Evolutionary conservation across 805 yeast species (phyloP).

Genomic region (Candida golubevii): DNA sequence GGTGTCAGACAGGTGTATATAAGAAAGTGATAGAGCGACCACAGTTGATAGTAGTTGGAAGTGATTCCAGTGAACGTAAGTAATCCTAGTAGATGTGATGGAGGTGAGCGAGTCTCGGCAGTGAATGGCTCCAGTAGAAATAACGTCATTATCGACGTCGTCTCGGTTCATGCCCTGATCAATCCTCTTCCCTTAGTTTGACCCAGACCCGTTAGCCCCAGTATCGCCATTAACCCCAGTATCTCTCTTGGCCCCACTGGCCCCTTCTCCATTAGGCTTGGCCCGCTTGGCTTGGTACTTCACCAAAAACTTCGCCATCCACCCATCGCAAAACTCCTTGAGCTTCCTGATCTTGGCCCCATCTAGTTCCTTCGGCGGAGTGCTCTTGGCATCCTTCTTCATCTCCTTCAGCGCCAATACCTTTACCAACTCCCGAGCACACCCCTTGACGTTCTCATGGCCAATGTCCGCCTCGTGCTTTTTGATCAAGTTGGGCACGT

Average conservation of each 20-base stretch:
- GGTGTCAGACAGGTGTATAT: not conserved
- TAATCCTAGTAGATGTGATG: too few species aligned
- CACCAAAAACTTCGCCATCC: conserved; percentile 61
- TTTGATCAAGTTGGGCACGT: conserved; percentile 75
- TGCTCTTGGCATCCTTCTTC: conserved; percentile 37
- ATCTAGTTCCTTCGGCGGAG: conserved; percentile 54
- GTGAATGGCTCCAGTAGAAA: too few species aligned
- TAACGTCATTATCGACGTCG: too few species aligned
- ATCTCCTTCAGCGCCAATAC: conserved; percentile 65
- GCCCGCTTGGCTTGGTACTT: conserved; percentile 42
- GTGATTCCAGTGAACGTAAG: too few species aligned
- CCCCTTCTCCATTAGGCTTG: conserved; percentile 1
- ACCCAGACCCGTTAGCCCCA: not conserved
- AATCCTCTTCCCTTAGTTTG: not conserved
- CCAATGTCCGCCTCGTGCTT: conserved; percentile 64
- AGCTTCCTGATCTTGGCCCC: conserved; percentile 67
- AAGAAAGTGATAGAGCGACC: too few species aligned
- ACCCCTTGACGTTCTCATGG: conserved; percentile 66
- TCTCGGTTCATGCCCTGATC: too few species aligned
- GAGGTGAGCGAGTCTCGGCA: too few species aligned
- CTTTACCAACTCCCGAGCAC: conserved; percentile 76
- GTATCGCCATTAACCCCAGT: not conserved
- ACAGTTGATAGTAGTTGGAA: too few species aligned
- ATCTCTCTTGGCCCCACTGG: not conserved
- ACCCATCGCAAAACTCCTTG: conserved; percentile 54